Conservation (phyloP, 129 eudicot genomes). For the Chrysanthemum makinoi region DNA sequence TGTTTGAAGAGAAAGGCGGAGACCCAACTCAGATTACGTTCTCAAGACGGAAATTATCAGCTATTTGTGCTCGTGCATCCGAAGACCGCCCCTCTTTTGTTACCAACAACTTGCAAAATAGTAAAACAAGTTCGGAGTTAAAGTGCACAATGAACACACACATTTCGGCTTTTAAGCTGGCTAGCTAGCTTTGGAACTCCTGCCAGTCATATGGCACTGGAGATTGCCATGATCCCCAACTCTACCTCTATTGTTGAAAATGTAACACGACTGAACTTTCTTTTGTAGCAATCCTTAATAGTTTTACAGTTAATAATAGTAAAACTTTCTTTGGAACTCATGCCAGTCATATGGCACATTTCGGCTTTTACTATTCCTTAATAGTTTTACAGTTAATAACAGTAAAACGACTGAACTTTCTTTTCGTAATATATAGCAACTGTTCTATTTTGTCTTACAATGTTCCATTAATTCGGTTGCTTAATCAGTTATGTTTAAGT, state of each 20-base stretch:
- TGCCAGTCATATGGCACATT: too few species aligned
- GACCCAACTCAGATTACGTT: conserved; percentile 83
- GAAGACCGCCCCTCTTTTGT: conserved; percentile 71
- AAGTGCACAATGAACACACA: conserved; percentile 56
- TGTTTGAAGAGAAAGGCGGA: conserved; percentile 97
- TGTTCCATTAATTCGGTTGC: neutral
- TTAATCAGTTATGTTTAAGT: conserved; percentile 61
- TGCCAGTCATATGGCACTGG: conserved; percentile 68
- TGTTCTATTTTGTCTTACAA: neutral
- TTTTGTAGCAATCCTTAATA: neutral
- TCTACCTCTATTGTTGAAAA: conserved; percentile 55
- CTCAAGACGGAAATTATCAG: conserved; percentile 55
- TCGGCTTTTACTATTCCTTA: too few species aligned
- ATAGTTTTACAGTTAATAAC: too few species aligned
- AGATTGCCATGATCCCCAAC: conserved; percentile 80
- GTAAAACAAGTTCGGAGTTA: conserved; percentile 40
- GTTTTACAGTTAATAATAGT: too few species aligned
- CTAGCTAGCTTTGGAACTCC: conserved; percentile 88
- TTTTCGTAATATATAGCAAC: too few species aligned
- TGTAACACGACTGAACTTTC: conserved; percentile 28
- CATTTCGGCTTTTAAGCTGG: conserved; percentile 67
- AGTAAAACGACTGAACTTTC: too few species aligned
- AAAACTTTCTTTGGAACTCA: too few species aligned
- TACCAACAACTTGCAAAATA: conserved; percentile 31
- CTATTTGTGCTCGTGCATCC: conserved; percentile 57